Base-by-base conservation (phyloP, 139 green algal species). In the Coccomyxa sp. region DNA sequence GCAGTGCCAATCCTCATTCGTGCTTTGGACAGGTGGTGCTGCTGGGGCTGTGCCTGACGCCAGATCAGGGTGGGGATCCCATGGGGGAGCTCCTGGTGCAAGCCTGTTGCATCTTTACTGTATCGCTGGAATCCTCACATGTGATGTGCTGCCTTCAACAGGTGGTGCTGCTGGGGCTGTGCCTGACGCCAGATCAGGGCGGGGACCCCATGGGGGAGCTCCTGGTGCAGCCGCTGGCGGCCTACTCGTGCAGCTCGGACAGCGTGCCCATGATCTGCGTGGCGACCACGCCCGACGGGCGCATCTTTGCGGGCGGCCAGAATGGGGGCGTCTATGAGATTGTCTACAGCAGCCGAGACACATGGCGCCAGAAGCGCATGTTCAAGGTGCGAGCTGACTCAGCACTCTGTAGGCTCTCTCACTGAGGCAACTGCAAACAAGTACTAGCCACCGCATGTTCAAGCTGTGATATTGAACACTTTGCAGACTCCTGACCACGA, bases 321-420 rank as follows among this genome's bases (percentile, higher is more conserved):
- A 95, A 99, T 78, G 94, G 95, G 7, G 88, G 95, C 75, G 83
- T 99, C 81, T 99, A 99, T 82, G 95, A 99, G 84, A 55, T 99
- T 31, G 50, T 86, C 69, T 99, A 99, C 84, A 68, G 44, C 18
- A 80, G 79, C 0, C 79, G 79, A 6, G 89, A 92, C 39, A 86
- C 74, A 31, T 97, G 94, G 94, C 73, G 88, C 38, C 74, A 84
- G 55, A 90, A 88, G 75, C 85, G 91, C n/a, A 95, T 89, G 83
- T 79, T 74, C 39, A 96, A 95, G 89, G 90, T 93, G 72, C 39
- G 24, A 3, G 24, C 64, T 18, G 12, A 37, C 6, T 34, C 64
- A 18, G 64, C 7, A 64, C 22, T 18, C 50, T 31, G 50, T 22
- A 58, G 44, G 10, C 44, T 10, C 44, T 27, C 14, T 58, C 44